A percentile compares a stretch with the other conserved stretches of the same genome.
phyloP scores from a whole-genome alignment of 2,329 filamentous ascomycete species.

The Aspergillus latus region DNA sequence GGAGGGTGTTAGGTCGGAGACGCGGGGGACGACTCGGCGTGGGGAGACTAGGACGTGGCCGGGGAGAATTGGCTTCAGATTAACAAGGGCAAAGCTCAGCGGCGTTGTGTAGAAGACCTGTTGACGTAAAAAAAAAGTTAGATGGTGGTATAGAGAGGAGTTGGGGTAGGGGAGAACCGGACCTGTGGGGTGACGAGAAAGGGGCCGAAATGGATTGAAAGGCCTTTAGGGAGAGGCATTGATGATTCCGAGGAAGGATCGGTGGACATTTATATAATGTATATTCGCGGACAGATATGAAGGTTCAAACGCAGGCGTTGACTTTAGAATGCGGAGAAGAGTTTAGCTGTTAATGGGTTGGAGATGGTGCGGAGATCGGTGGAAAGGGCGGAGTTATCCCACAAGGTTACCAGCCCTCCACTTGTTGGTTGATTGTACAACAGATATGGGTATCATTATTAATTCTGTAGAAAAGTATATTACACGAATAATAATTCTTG shows the following conservation, averaged over 20 bases:
- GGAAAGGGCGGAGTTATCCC: not conserved
- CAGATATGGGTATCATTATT: constrained; percentile 26
- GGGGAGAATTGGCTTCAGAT: constrained; percentile 89
- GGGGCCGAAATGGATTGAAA: constrained; percentile 67
- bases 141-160: not conserved
- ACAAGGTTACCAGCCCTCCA: not conserved
- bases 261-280: not conserved
- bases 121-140: not conserved
- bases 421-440: not conserved
- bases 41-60: constrained; percentile 93
- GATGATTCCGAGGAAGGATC: not conserved
- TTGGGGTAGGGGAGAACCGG: constrained; percentile 12
- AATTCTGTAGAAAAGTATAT: constrained; percentile 23
- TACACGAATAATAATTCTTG: constrained; percentile 4
- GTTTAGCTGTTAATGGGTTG: not conserved
- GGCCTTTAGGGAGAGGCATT: constrained; percentile 25
- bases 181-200: constrained; percentile 76
- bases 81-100: constrained; percentile 83
- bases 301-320: not conserved
- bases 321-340: not conserved
- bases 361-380: constrained; percentile 3
- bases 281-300: not conserved
- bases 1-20: constrained; percentile 68
- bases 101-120: constrained; percentile 85
- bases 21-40: constrained; percentile 64